These are phyloP conservation scores for Melampsora larici-populina DNA, from an alignment of 1,284 basidiomycete species.

Conservation along the genomic window DNA sequence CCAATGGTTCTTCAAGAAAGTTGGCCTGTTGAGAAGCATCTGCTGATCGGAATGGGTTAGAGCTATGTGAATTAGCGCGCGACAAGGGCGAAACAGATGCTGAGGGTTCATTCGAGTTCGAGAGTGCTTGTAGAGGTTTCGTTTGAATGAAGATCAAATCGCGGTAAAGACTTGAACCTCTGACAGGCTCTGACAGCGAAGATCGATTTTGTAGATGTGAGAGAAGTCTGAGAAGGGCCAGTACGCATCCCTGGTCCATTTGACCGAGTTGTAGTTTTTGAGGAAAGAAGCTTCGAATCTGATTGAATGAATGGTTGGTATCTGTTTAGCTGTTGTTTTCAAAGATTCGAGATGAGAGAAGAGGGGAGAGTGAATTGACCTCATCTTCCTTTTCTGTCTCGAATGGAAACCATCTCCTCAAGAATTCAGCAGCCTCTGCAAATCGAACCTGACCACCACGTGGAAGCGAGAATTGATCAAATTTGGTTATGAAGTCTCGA, in stretches of 20 bases:
- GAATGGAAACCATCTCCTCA: constrained; percentile 30
- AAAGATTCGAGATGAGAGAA: background rate
- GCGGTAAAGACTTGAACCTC: background rate
- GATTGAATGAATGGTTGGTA: background rate
- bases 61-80: background rate
- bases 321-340: background rate
- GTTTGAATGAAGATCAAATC: constrained; percentile 35
- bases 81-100: background rate
- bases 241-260: constrained; percentile 24
- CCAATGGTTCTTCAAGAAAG: background rate
- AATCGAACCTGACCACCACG: constrained; percentile 14
- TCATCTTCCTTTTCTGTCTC: constrained; percentile 31
- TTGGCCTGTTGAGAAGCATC: background rate
- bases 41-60: constrained; percentile 4
- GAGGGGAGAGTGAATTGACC: background rate
- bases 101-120: background rate
- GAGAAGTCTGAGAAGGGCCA: constrained; percentile 23
- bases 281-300: constrained; percentile 42
- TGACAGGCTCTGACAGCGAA: background rate
- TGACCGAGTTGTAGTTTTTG: constrained; percentile 38
- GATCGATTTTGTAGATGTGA: constrained; percentile 15
- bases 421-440: constrained; percentile 34
- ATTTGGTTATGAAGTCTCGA: constrained; percentile 17
- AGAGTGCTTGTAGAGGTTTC: constrained; percentile 18
- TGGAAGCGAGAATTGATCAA: background rate